Evolutionary conservation across 176 grass and related monocot genomes (phyloP).

Genomic region (Zizania latifolia): DNA sequence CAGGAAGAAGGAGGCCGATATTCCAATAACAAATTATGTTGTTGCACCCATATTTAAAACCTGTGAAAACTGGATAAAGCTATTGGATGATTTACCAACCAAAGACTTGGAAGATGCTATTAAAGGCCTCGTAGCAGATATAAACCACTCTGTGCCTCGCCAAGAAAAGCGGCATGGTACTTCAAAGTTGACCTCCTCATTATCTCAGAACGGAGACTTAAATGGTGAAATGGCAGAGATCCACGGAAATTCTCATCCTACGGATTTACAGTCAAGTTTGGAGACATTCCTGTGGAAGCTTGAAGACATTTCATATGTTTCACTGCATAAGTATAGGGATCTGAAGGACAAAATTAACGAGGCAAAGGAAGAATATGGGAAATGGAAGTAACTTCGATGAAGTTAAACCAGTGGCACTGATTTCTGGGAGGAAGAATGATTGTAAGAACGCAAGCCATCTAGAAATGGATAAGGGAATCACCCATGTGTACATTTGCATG

Average conservation of each 20-base stretch:
- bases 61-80: conserved; percentile 65
- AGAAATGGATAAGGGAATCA: conserved; percentile 27
- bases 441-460: not conserved
- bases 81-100: conserved; percentile 36
- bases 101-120: conserved; percentile 53
- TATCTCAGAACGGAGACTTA: conserved; percentile 37
- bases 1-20: conserved; percentile 26
- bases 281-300: conserved; percentile 56
- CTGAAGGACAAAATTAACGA: conserved; percentile 37
- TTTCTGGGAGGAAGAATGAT: conserved; percentile 12
- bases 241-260: conserved; percentile 26
- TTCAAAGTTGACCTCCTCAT: conserved; percentile 48
- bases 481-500: conserved; percentile 27
- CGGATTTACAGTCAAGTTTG: conserved; percentile 68
- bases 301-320: conserved; percentile 40
- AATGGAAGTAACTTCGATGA: not conserved
- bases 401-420: conserved; percentile 10
- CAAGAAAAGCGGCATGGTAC: conserved; percentile 57
- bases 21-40: conserved; percentile 27
- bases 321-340: conserved; percentile 38
- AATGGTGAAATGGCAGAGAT: conserved; percentile 19
- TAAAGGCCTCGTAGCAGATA: conserved; percentile 54
- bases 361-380: conserved; percentile 41
- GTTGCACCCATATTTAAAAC: conserved; percentile 77
- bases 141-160: conserved; percentile 42